Conservation (phyloP, 2,329 filamentous ascomycete genomes). For the Rhinocladiella mackenziei region DNA sequence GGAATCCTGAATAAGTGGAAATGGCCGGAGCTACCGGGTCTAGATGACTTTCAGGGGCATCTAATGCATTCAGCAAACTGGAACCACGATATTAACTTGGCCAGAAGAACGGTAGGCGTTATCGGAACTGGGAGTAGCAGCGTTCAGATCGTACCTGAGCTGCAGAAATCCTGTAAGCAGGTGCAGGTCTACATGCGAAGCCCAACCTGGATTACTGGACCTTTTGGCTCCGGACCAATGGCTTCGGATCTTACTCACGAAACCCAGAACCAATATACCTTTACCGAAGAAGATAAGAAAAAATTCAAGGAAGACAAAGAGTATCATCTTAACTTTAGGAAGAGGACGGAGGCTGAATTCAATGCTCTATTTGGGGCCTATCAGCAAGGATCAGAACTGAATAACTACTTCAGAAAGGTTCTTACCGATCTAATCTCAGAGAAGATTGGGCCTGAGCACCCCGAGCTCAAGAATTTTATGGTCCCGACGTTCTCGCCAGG, state of each 20-base stretch:
- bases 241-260: constrained; percentile 3
- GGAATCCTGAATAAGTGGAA: not conserved
- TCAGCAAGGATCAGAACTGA: constrained; percentile 5
- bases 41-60: constrained; percentile 33
- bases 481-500: constrained; percentile 27
- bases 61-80: constrained; percentile 41
- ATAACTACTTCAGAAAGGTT: not conserved
- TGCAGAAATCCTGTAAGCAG: constrained; percentile 37
- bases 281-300: constrained; percentile 24
- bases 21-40: constrained; percentile 27
- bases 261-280: constrained; percentile 23
- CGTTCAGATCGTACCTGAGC: constrained; percentile 35
- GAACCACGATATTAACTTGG: constrained; percentile 46
- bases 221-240: constrained; percentile 6
- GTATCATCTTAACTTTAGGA: constrained; percentile 31
- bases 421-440: constrained; percentile 21
- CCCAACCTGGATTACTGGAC: constrained; percentile 28
- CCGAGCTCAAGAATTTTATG: constrained; percentile 24
- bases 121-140: constrained; percentile 32
- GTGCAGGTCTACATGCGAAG: constrained; percentile 29
- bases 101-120: constrained; percentile 28
- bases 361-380: constrained; percentile 27
- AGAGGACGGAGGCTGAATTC: constrained; percentile 32
- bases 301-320: constrained; percentile 26
- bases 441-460: constrained; percentile 18